These are phyloP conservation scores for Chaetomiaceae sp. DNA, from an alignment of 2,329 filamentous ascomycete genomes.

Conservation along the genomic window DNA sequence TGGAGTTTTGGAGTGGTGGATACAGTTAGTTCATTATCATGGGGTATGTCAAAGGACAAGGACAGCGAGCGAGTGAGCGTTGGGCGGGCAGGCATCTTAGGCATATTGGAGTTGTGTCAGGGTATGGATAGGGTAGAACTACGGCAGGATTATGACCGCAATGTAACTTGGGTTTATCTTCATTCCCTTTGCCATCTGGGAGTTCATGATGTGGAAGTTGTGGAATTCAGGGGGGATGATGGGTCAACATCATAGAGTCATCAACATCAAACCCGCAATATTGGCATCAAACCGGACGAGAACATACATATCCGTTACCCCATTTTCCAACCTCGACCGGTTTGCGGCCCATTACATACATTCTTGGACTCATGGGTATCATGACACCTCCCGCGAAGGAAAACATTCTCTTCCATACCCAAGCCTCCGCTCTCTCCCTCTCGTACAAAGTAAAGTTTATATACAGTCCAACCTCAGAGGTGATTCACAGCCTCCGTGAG, in stretches of 20 bases:
- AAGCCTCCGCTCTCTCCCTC: not conserved
- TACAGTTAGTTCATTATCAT: not conserved
- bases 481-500: constrained; percentile 51
- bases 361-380: not conserved
- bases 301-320: too few species aligned
- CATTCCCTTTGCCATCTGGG: not conserved
- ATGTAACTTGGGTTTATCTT: constrained; percentile 12
- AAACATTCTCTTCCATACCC: not conserved
- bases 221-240: too few species aligned
- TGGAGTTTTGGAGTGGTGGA: too few species aligned
- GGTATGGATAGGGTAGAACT: not conserved
- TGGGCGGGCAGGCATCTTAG: not conserved
- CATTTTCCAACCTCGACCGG: too few species aligned
- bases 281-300: too few species aligned
- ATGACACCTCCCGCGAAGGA: not conserved
- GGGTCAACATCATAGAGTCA: too few species aligned
- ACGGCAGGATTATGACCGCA: constrained; percentile 3
- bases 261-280: too few species aligned
- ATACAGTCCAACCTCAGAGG: constrained; percentile 18
- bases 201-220: not conserved
- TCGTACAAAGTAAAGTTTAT: not conserved
- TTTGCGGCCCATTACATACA: too few species aligned
- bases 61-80: not conserved
- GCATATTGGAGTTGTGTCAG: constrained; percentile 1
- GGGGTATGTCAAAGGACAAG: not conserved